phyloP scores from a whole-genome alignment of 768 basidiomycete genomes.

The Termitomyces sp. region DNA sequence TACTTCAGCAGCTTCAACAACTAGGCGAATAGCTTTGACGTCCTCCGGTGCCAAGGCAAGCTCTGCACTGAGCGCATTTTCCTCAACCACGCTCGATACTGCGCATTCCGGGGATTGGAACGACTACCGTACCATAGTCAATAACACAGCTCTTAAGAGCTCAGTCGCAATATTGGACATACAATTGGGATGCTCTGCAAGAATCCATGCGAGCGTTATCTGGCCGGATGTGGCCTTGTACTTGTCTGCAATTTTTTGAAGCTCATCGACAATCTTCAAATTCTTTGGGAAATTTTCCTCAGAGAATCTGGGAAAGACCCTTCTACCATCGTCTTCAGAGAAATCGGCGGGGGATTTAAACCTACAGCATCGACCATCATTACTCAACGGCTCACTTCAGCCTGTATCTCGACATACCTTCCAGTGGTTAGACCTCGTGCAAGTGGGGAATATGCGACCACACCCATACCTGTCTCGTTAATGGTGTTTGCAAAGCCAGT shows the following conservation, averaged over 20 bases:
- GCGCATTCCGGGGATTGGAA: slow-evolving; percentile 1
- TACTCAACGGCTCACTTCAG: neutral
- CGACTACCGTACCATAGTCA: neutral
- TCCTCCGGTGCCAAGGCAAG: slow-evolving; percentile 16
- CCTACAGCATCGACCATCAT: slow-evolving; percentile 5
- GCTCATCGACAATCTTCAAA: slow-evolving; percentile 29
- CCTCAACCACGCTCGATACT: slow-evolving; percentile 16
- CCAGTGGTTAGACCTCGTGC: slow-evolving; percentile 48
- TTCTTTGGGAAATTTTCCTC: slow-evolving; percentile 41
- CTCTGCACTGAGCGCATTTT: slow-evolving; percentile 18
- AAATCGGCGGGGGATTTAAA: slow-evolving; percentile 37
- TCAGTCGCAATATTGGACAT: neutral
- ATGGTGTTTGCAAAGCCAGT: slow-evolving; percentile 35
- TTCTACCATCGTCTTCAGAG: slow-evolving; percentile 33
- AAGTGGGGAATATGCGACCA: slow-evolving; percentile 48
- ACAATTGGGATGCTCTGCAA: slow-evolving; percentile 25
- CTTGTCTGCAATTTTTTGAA: slow-evolving; percentile 29
- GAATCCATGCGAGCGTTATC: slow-evolving; percentile 43
- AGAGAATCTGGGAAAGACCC: slow-evolving; percentile 30
- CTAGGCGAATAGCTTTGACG: slow-evolving; percentile 18
- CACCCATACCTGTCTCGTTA: slow-evolving; percentile 38
- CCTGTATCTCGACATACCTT: slow-evolving; percentile 24
- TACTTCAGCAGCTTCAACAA: slow-evolving; percentile 16
- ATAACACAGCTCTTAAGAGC: neutral
- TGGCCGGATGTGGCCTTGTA: slow-evolving; percentile 37